Conservation (phyloP, 257 asterid genomes). For the Solanum chiquidenum region DNA sequence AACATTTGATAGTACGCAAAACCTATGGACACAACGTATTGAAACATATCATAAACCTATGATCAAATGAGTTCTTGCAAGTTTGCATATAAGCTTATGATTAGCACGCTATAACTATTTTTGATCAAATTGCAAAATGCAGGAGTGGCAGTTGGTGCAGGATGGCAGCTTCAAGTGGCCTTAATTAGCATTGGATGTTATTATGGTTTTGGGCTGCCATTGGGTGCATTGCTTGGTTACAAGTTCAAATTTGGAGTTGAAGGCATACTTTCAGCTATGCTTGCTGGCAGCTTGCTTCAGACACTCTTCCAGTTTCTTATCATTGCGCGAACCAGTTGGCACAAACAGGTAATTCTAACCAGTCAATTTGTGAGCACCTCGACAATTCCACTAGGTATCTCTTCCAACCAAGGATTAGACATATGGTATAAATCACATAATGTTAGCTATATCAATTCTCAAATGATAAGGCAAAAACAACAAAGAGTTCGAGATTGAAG, state of each 20-base stretch:
- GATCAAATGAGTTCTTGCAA: not conserved
- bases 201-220: constrained; percentile 24
- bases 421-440: not conserved
- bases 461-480: not conserved
- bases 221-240: constrained; percentile 27
- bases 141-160: constrained; percentile 39
- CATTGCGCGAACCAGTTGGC: constrained; percentile 17
- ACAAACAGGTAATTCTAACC: constrained; percentile 13
- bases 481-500: not conserved
- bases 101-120: not conserved
- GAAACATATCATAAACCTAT: not conserved
- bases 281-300: constrained; percentile 23
- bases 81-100: not conserved
- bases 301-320: constrained; percentile 10
- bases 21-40: not conserved
- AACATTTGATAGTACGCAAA: not conserved
- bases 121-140: not conserved
- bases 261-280: constrained; percentile 34
- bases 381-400: not conserved
- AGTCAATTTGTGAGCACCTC: not conserved
- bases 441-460: not conserved
- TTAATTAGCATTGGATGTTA: constrained; percentile 15
- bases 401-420: not conserved
- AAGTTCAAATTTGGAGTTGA: constrained; percentile 14
- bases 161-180: constrained; percentile 30